Evolutionary conservation across 208 protist genomes (phyloP).

Genomic region (Trichomonas gallinae): DNA sequence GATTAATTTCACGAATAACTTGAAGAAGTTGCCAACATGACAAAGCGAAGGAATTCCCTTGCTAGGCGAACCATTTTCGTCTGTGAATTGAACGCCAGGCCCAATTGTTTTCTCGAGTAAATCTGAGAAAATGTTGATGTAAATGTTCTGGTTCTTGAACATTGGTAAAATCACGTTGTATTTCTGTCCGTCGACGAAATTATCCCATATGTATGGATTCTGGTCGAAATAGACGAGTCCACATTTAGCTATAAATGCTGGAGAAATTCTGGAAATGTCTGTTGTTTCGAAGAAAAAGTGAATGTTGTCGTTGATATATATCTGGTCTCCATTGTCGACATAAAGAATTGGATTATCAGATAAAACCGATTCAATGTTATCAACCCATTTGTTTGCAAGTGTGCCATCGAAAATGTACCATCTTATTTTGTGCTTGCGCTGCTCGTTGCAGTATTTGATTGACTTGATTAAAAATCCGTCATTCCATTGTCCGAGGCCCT

Average conservation of each 20-base stretch:
- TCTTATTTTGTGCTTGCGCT: conserved; percentile 50
- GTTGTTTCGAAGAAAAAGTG: conserved; percentile 94
- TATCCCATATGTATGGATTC: conserved; percentile 64
- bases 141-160: background rate
- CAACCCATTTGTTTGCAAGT: conserved; percentile 92
- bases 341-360: conserved; percentile 93
- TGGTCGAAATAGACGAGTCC: conserved; percentile 88
- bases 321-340: conserved; percentile 77
- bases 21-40: background rate
- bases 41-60: background rate
- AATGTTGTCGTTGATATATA: conserved; percentile 63
- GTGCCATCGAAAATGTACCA: conserved; percentile 94
- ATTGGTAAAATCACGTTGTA: background rate
- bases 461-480: conserved; percentile 55
- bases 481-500: conserved; percentile 55
- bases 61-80: background rate
- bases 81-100: background rate
- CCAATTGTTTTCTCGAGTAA: background rate
- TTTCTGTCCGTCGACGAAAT: background rate
- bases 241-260: conserved; percentile 88
- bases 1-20: background rate
- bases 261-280: conserved; percentile 81
- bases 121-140: background rate
- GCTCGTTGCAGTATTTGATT: conserved; percentile 58
- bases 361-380: conserved; percentile 93